phyloP scores from a whole-genome alignment of 495 filamentous ascomycete genomes.

The Penicillium longicatenatum region DNA sequence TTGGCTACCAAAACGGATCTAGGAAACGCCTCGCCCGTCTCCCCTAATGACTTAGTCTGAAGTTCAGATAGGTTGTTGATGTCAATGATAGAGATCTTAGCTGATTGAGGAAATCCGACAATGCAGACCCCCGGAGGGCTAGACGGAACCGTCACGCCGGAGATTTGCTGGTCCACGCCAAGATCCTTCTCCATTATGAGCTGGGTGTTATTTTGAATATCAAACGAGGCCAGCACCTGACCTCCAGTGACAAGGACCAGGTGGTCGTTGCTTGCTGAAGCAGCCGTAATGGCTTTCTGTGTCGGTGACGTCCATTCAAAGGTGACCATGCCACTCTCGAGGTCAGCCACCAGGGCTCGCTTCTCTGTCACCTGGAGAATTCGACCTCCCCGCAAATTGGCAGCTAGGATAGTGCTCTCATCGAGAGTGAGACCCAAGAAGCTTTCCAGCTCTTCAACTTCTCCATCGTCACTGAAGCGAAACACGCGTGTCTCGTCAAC shows the following conservation, averaged over 20 bases:
- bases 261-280: constrained; percentile 67
- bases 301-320: constrained; percentile 66
- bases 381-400: constrained; percentile 60
- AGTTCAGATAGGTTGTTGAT: constrained; percentile 63
- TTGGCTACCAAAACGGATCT: constrained; percentile 78
- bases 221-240: constrained; percentile 63
- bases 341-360: constrained; percentile 62
- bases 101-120: constrained; percentile 81
- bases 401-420: constrained; percentile 71
- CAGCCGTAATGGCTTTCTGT: constrained; percentile 69
- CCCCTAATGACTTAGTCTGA: constrained; percentile 59
- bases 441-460: constrained; percentile 79
- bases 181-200: constrained; percentile 61
- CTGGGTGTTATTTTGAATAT: constrained; percentile 58
- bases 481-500: constrained; percentile 84
- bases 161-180: constrained; percentile 69
- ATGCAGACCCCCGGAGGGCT: constrained; percentile 59
- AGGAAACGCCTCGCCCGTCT: constrained; percentile 69
- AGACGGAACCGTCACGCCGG: constrained; percentile 72
- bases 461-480: constrained; percentile 69
- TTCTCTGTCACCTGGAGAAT: constrained; percentile 78
- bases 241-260: constrained; percentile 77
- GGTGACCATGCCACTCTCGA: constrained; percentile 66
- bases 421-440: constrained; percentile 70
- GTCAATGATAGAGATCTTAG: constrained; percentile 69